phyloP scores from a whole-genome alignment of 345 rosid genomes.

The Salix purpurea region DNA sequence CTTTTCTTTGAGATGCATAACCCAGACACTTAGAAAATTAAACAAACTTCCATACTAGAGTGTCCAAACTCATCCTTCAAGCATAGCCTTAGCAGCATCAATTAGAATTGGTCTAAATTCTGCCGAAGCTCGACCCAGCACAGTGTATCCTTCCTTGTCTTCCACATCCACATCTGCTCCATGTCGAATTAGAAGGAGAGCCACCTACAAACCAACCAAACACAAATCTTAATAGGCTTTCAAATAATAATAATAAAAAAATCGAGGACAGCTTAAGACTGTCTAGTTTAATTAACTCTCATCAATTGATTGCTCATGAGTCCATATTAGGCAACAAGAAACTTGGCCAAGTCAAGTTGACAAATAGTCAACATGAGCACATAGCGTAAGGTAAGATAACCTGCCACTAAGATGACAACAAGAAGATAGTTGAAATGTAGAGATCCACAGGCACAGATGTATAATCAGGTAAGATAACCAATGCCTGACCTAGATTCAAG shows the following conservation, averaged over 20 bases:
- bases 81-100: conserved; percentile 79
- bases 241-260: too few relatives aligned
- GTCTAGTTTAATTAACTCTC: neutral
- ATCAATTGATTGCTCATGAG: neutral
- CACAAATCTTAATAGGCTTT: neutral
- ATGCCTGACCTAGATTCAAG: too few relatives aligned
- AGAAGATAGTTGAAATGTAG: too few relatives aligned
- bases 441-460: too few relatives aligned
- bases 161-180: conserved; percentile 86
- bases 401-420: too few relatives aligned
- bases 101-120: conserved; percentile 55
- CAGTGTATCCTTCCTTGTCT: conserved; percentile 94
- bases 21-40: neutral
- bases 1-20: neutral
- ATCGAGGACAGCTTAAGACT: neutral
- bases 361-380: neutral
- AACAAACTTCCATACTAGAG: neutral
- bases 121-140: conserved; percentile 74
- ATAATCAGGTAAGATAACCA: too few relatives aligned
- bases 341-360: neutral
- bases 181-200: conserved; percentile 73
- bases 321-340: neutral
- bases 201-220: conserved; percentile 45
- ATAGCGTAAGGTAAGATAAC: too few relatives aligned
- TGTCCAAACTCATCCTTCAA: conserved; percentile 47